Evolutionary conservation across 2,329 filamentous ascomycete genomes (phyloP).

Genomic region (Alternaria triticina): DNA sequence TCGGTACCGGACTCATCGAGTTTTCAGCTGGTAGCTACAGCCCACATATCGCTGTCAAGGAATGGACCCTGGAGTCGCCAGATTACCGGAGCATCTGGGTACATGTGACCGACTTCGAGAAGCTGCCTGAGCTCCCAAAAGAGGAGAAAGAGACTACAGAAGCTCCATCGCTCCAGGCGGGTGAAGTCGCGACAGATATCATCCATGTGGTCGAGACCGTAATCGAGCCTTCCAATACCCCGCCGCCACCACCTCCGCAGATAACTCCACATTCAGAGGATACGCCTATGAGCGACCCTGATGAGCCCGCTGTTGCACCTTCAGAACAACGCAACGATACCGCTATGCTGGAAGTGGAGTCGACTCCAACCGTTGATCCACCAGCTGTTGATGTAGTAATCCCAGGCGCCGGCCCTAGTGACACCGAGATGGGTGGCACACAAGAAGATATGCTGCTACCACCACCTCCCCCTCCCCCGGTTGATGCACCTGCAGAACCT

Average conservation of each 20-base stretch:
- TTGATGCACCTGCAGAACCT: constrained; percentile 20
- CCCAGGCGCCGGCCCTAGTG: constrained; percentile 20
- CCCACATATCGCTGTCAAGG: constrained; percentile 30
- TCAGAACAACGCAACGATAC: constrained; percentile 19
- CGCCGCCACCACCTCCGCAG: constrained; percentile 6
- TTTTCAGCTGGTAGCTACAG: constrained; percentile 41
- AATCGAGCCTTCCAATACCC: not conserved
- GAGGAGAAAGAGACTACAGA: constrained; percentile 6
- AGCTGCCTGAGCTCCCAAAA: constrained; percentile 39
- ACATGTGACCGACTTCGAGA: constrained; percentile 39
- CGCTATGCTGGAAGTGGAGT: constrained; percentile 32
- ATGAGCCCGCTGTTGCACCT: constrained; percentile 25
- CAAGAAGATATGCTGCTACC: constrained; percentile 39
- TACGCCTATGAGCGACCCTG: constrained; percentile 49
- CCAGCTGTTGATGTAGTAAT: constrained; percentile 31
- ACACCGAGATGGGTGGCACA: constrained; percentile 48
- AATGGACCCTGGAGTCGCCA: constrained; percentile 33
- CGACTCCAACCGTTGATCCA: constrained; percentile 21
- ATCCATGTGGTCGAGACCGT: constrained; percentile 3
- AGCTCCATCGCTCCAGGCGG: not conserved
- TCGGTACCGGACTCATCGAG: constrained; percentile 41
- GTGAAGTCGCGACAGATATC: not conserved
- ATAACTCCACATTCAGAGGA: constrained; percentile 33
- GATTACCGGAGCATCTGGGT: constrained; percentile 42
- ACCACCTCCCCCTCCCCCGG: constrained; percentile 26